These are phyloP conservation scores for Leishmania tropica DNA, from an alignment of 208 protist species.

Conservation along the genomic window DNA sequence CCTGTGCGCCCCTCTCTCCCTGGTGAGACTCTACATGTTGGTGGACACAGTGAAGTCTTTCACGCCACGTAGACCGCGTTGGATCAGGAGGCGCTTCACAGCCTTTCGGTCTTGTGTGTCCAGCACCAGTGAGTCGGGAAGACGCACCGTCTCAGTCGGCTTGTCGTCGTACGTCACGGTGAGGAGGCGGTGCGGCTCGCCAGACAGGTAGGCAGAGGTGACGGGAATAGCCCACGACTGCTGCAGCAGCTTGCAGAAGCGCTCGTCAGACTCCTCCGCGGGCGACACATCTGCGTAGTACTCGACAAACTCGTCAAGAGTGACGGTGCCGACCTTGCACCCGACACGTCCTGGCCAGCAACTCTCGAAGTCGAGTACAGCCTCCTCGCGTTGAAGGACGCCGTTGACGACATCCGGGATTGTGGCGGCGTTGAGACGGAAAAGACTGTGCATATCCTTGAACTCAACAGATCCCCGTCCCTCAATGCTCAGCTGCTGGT, in stretches of 20 bases:
- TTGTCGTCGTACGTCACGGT: constrained; percentile 72
- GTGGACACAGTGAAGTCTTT: constrained; percentile 36
- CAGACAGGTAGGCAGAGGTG: constrained; percentile 62
- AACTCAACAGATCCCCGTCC: constrained; percentile 77
- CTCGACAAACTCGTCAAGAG: constrained; percentile 81
- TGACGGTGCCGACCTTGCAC: constrained; percentile 72
- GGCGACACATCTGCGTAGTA: constrained; percentile 93
- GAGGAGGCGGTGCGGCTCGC: constrained; percentile 49
- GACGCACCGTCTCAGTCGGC: constrained; percentile 47
- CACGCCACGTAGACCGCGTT: constrained; percentile 69
- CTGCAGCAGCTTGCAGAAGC: constrained; percentile 74
- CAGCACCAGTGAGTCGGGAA: constrained; percentile 75
- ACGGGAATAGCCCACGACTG: constrained; percentile 76
- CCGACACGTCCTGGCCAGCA: constrained; percentile 69
- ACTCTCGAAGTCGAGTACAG: constrained; percentile 80
- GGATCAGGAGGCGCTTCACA: constrained; percentile 61
- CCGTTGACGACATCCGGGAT: constrained; percentile 80
- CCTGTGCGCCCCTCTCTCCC: neutral
- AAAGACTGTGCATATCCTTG: constrained; percentile 74
- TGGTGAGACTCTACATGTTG: constrained; percentile 1
- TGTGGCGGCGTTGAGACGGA: constrained; percentile 49
- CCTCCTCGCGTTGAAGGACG: constrained; percentile 64
- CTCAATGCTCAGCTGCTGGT: constrained; percentile 78
- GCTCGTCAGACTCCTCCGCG: constrained; percentile 71
- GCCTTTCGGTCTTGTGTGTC: constrained; percentile 47